A percentile compares a stretch with the other conserved stretches of the same genome.
These are phyloP conservation scores for Globisporangium middletonii DNA, from an alignment of 352 stramenopile species.

Conservation along the genomic window DNA sequence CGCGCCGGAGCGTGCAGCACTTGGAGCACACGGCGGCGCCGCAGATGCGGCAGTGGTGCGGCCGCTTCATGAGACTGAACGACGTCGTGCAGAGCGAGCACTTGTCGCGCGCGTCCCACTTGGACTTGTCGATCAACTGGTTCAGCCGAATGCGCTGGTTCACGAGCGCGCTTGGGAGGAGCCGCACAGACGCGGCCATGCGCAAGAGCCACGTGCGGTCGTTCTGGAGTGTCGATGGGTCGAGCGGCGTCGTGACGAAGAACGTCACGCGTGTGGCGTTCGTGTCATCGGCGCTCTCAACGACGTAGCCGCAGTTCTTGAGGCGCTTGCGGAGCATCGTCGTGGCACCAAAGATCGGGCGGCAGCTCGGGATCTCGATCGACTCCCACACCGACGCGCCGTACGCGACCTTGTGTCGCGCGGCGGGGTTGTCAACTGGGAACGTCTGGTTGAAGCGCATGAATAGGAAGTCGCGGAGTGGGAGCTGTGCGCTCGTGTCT, in stretches of 20 bases:
- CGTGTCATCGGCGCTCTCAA: slow-evolving; percentile 62
- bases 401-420: slow-evolving; percentile 20
- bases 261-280: slow-evolving; percentile 68
- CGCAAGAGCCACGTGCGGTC: slow-evolving; percentile 57
- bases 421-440: slow-evolving; percentile 26
- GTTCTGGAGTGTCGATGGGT: slow-evolving; percentile 27
- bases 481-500: slow-evolving; percentile 40
- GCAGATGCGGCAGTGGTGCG: slow-evolving; percentile 78
- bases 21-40: slow-evolving; percentile 71
- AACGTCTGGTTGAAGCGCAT: slow-evolving; percentile 73
- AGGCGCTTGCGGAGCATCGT: slow-evolving; percentile 41
- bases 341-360: slow-evolving; percentile 38
- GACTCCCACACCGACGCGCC: slow-evolving; percentile 67
- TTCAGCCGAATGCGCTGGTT: slow-evolving; percentile 66
- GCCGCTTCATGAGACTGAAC: slow-evolving; percentile 65
- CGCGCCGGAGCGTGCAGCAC: slow-evolving; percentile 53
- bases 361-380: slow-evolving; percentile 46
- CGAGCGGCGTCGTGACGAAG: slow-evolving; percentile 50
- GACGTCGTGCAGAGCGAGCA: slow-evolving; percentile 59
- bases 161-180: slow-evolving; percentile 62
- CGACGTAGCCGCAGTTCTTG: slow-evolving; percentile 67
- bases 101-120: slow-evolving; percentile 48
- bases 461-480: slow-evolving; percentile 74
- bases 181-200: slow-evolving; percentile 41
- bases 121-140: slow-evolving; percentile 47